Conservation (phyloP, 1,139 yeast genomes). For the Tardiomyces digboiensis region DNA sequence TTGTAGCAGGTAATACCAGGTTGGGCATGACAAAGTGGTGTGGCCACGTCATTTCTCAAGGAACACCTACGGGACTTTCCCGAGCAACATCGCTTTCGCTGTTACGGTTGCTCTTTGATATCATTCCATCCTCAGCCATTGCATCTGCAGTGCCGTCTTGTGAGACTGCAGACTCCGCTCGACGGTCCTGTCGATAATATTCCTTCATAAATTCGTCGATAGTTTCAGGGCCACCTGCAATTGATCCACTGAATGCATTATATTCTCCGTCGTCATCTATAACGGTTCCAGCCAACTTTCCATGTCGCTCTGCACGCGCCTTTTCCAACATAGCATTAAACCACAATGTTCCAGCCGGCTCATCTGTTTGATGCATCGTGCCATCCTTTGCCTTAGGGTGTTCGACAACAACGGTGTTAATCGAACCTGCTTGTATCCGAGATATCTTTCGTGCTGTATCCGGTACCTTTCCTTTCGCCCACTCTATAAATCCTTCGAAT, state of each 20-base stretch:
- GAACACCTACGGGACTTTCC: too few relatives aligned
- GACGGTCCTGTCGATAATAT: constrained; percentile 5
- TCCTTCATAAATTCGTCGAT: constrained; percentile 9
- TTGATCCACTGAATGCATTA: constrained; percentile 8
- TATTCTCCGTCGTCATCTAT: constrained; percentile 12
- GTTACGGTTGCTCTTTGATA: too few relatives aligned
- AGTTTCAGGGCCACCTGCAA: constrained; percentile 17
- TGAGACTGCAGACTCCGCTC: constrained; percentile 6
- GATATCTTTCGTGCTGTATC: constrained; percentile 31
- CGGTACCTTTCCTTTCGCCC: constrained; percentile 38
- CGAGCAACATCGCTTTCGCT: too few relatives aligned
- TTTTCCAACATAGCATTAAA: constrained; percentile 1
- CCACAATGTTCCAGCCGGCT: constrained; percentile 1
- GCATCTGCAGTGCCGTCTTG: too few relatives aligned
- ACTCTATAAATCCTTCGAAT: constrained; percentile 34
- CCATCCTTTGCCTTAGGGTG: neutral
- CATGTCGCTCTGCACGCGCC: neutral
- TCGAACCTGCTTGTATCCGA: constrained; percentile 10
- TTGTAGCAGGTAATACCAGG: too few relatives aligned
- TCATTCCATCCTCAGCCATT: too few relatives aligned
- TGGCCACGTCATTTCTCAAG: too few relatives aligned
- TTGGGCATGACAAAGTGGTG: too few relatives aligned
- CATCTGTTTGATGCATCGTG: constrained; percentile 1
- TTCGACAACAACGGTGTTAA: neutral
- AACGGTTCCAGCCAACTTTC: neutral